A percentile compares a stretch with the other conserved stretches of the same genome.
Conservation (phyloP, 192 early-diverging fungal species). For the Coemansia erecta region DNA sequence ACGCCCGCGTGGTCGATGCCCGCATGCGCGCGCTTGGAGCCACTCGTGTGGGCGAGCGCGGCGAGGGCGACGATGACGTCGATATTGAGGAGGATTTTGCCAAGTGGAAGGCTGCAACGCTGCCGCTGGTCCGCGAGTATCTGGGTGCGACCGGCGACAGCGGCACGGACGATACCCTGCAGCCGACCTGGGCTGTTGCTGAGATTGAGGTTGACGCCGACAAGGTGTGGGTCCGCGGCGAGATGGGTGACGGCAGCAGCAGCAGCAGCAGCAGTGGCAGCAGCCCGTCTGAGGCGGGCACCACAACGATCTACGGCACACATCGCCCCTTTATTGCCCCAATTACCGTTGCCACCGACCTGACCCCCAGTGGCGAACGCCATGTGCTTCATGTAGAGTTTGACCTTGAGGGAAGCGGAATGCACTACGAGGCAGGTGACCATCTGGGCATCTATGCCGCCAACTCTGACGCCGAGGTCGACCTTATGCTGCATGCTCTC, state of each 20-base stretch:
- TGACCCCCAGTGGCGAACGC: conserved; percentile 70
- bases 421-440: conserved; percentile 91
- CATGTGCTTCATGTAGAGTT: conserved; percentile 93
- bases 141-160: conserved; percentile 55
- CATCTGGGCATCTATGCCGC: conserved; percentile 91
- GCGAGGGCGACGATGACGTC: conserved; percentile 97
- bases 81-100: conserved; percentile 96
- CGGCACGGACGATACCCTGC: conserved; percentile 23
- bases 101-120: conserved; percentile 87
- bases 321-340: conserved; percentile 84
- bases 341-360: conserved; percentile 59
- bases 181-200: conserved; percentile 57
- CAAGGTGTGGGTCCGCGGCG: conserved; percentile 42
- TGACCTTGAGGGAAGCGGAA: conserved; percentile 76
- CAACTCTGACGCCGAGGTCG: conserved; percentile 79
- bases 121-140: conserved; percentile 72
- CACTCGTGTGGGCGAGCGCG: conserved; percentile 67
- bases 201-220: conserved; percentile 51
- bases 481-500: conserved; percentile 62
- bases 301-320: conserved; percentile 60
- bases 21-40: conserved; percentile 74
- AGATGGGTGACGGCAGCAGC: conserved; percentile 22
- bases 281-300: conserved; percentile 12
- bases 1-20: conserved; percentile 68
- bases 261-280: no score